Evolutionary conservation across 1,139 yeast species (phyloP).

Genomic region (Pneumocystis oryctolagi): DNA sequence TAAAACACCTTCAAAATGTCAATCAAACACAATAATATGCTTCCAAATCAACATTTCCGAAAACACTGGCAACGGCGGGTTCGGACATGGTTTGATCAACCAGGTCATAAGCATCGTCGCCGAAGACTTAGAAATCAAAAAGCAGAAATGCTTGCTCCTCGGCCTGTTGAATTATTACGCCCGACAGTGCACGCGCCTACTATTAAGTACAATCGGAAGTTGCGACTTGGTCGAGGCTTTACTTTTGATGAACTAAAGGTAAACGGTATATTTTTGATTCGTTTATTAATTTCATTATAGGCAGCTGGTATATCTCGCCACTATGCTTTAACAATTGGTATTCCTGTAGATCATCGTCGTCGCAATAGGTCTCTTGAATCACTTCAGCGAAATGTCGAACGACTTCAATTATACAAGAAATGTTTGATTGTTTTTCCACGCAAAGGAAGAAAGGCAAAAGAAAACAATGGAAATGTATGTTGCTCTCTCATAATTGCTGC

Average conservation of each 20-base stretch:
- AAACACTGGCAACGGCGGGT: constrained; percentile 99
- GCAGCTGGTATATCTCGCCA: constrained; percentile 92
- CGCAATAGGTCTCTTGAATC: constrained; percentile 96
- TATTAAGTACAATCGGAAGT: constrained; percentile 96
- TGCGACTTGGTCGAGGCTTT: constrained; percentile 99
- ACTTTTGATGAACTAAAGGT: constrained; percentile 87
- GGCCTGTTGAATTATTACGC: constrained; percentile 90
- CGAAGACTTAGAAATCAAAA: constrained; percentile 85
- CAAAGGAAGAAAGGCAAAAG: constrained; percentile 46
- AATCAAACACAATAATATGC: constrained; percentile 23
- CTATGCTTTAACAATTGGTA: constrained; percentile 96
- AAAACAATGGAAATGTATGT: constrained; percentile 42
- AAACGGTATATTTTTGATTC: neutral
- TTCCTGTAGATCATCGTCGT: constrained; percentile 99
- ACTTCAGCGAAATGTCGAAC: constrained; percentile 84
- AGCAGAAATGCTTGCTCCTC: constrained; percentile 95
- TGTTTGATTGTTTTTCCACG: constrained; percentile 93
- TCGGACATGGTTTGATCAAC: constrained; percentile 98
- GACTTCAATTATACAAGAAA: constrained; percentile 91
- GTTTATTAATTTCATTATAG: constrained; percentile 4
- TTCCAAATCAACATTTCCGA: constrained; percentile 73
- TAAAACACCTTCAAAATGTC: constrained; percentile 7
- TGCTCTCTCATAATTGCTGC: constrained; percentile 48
- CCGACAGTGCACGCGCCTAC: constrained; percentile 99
- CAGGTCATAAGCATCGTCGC: constrained; percentile 97